Conservation (phyloP, 441 rosid genomes). For the Aleurites moluccanus region DNA sequence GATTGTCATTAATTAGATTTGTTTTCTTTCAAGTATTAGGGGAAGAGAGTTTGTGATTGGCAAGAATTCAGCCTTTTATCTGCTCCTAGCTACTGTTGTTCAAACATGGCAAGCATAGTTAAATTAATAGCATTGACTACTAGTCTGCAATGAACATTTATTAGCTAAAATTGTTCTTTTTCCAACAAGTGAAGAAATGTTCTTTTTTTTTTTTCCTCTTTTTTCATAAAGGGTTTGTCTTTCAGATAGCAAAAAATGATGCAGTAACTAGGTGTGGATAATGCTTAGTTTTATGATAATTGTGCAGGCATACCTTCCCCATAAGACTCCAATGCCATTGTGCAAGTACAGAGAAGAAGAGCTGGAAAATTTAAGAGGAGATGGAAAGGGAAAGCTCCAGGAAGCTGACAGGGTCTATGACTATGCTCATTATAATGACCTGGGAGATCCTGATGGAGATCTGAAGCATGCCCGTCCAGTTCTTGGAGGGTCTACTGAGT, state of each 20-base stretch:
- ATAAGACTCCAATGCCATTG: slow-evolving; percentile 50
- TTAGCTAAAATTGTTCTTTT: not conserved
- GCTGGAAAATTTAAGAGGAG: slow-evolving; percentile 54
- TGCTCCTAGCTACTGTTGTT: too few relatives aligned
- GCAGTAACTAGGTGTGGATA: not conserved
- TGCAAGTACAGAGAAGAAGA: slow-evolving; percentile 60
- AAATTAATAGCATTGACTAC: too few relatives aligned
- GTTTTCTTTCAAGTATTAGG: too few relatives aligned
- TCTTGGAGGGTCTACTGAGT: slow-evolving; percentile 63
- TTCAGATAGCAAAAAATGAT: not conserved
- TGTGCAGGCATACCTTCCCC: slow-evolving; percentile 62
- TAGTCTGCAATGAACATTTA: too few relatives aligned
- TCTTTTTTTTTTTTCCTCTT: not conserved
- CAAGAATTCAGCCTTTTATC: too few relatives aligned
- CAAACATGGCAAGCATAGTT: too few relatives aligned
- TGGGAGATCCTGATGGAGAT: slow-evolving; percentile 50
- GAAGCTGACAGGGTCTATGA: slow-evolving; percentile 70
- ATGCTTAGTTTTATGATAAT: not conserved
- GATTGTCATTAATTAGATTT: too few relatives aligned
- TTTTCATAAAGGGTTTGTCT: not conserved
- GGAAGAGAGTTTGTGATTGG: too few relatives aligned
- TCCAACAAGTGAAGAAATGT: too few relatives aligned
- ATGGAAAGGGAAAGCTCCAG: slow-evolving; percentile 49
- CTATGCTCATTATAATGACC: slow-evolving; percentile 74
- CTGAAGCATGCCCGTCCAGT: slow-evolving; percentile 46